Base-by-base conservation (phyloP, 495 filamentous ascomycete genomes). In the Penicillium mononematosum region DNA sequence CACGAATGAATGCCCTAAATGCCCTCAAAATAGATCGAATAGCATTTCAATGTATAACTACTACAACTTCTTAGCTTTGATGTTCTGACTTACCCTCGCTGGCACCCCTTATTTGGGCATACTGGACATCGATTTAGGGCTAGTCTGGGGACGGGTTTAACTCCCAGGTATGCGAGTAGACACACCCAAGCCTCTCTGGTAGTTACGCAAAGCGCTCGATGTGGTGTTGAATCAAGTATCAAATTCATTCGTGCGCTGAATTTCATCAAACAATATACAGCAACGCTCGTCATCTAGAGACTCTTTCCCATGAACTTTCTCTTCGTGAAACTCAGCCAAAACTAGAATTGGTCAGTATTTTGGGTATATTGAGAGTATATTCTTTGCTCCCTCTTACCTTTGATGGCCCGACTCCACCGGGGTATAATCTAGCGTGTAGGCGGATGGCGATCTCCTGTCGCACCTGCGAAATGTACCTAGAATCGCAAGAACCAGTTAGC, bases 281-380 rank as follows among this genome's bases (percentile, higher is more conserved):
- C 48, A 59, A 50, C 34, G 54, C 32, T 53, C 47, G 29, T 46
- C 56, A 29, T 63, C 76, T 78, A 91, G 69, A 92, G 79, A 64
- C 84, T 85, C 82, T 96, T 97, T 67, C 92, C 92, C 95, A 98
- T 98, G 73, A 98, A 98, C 81, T 96, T 96, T 71, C 94, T 85
- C 84, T 98, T 98, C 46, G 89, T 88, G 72, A 96, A 98, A 78
- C 93, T 97, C 62, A 98, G 78, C 94, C 94, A 98, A 88, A 92
- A 98, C 85, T 88, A 56, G 19, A 32, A 8, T 20, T 6, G 10
- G 50, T 58, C 11, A 65, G 62, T 51, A 55, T 52, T 31, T 25
- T 9, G 1, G 4, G 16, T 31, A 2, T 2, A 47, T 24, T 4
- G 12, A 3, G 7, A 32, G 20, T n/a, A 20, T 52, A 6, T 50